A percentile compares a stretch with the other conserved stretches of the same genome.
These are phyloP conservation scores for Ballota nigra DNA, from an alignment of 257 asterid species.

Conservation along the genomic window DNA sequence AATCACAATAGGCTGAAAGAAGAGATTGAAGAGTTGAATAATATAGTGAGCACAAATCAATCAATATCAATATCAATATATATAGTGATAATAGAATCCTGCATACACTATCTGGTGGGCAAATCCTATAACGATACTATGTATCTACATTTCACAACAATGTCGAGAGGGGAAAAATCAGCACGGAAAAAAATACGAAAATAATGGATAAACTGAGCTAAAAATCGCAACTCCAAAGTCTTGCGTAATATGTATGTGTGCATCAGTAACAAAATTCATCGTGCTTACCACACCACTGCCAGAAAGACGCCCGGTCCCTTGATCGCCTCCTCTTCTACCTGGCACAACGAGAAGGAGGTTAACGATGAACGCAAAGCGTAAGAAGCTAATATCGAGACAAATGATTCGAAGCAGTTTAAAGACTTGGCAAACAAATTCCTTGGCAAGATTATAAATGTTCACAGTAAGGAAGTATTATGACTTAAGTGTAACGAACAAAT, in stretches of 20 bases:
- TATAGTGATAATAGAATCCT: slow-evolving; percentile 18
- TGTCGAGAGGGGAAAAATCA: slow-evolving; percentile 28
- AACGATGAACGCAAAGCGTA: neutral
- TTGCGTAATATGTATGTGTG: slow-evolving; percentile 24
- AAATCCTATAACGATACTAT: slow-evolving; percentile 25
- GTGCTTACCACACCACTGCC: slow-evolving; percentile 57
- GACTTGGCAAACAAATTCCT: neutral
- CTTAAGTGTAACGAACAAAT: too few species aligned
- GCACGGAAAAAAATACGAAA: slow-evolving; percentile 32
- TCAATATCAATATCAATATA: neutral
- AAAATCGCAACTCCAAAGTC: slow-evolving; percentile 29
- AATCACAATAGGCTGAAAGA: too few species aligned
- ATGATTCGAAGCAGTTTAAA: neutral
- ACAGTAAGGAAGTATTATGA: neutral
- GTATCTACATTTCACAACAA: slow-evolving; percentile 45
- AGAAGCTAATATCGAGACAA: neutral
- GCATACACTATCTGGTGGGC: slow-evolving; percentile 35
- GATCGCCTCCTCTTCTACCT: slow-evolving; percentile 41
- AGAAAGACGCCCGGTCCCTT: slow-evolving; percentile 47
- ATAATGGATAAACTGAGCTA: slow-evolving; percentile 33
- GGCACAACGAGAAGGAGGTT: slow-evolving; percentile 16
- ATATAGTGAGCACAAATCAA: neutral
- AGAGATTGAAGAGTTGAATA: slow-evolving; percentile 6
- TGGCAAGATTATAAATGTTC: neutral
- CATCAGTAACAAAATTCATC: slow-evolving; percentile 41